Conservation (phyloP, 1,284 basidiomycete species). For the Erythrobasidium hasegawianum region DNA sequence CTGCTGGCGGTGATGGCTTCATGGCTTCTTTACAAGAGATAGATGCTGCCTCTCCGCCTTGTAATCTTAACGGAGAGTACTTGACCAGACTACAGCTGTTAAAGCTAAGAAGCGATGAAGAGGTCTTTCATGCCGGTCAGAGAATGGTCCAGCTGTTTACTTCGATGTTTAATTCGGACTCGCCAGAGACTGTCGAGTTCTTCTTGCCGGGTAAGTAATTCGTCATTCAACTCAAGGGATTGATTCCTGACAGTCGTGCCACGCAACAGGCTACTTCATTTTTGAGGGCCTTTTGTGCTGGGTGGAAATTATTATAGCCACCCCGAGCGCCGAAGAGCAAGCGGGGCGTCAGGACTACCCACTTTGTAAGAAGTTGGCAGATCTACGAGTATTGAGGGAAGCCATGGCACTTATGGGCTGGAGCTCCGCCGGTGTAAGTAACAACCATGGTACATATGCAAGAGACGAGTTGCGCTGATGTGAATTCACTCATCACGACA, state of each 20-base stretch:
- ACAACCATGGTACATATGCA: no score
- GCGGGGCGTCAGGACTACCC: slow-evolving; percentile 17
- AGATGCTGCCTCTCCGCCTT: background rate
- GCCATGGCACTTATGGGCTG: slow-evolving; percentile 25
- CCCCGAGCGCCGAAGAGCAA: slow-evolving; percentile 5
- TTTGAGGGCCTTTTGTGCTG: slow-evolving; percentile 27
- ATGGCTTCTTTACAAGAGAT: no score
- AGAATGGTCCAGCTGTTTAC: slow-evolving; percentile 9
- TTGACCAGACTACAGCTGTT: slow-evolving; percentile 5
- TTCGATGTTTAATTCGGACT: background rate
- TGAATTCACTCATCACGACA: no score
- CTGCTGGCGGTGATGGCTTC: background rate
- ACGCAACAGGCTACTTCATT: slow-evolving; percentile 14
- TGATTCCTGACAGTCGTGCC: no score
- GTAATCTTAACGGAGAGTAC: slow-evolving; percentile 4
- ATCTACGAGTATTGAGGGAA: slow-evolving; percentile 17
- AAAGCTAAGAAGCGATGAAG: slow-evolving; percentile 7
- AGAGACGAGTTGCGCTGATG: no score
- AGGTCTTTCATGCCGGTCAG: slow-evolving; percentile 27
- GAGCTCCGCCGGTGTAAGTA: slow-evolving; percentile 11
- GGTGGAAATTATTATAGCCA: slow-evolving; percentile 18
- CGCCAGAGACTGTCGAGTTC: background rate
- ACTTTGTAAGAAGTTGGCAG: slow-evolving; percentile 8
- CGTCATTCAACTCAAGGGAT: no score
- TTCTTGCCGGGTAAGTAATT: slow-evolving; percentile 6